These are phyloP conservation scores for Zelopaecilomyces penicillatus DNA, from an alignment of 2,329 filamentous ascomycete species.

Conservation along the genomic window DNA sequence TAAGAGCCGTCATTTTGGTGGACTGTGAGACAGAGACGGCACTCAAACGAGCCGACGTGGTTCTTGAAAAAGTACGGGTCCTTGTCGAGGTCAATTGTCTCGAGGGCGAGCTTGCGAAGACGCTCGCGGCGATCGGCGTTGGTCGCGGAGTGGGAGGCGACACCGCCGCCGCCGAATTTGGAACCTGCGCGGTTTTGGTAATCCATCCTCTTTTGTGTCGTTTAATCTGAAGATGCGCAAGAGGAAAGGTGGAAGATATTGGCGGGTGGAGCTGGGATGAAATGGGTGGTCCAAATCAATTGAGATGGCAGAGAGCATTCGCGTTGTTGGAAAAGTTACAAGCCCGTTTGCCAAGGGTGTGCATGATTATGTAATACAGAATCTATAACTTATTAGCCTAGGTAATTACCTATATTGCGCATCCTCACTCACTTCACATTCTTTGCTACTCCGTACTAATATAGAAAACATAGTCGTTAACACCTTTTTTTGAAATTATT, in stretches of 20 bases:
- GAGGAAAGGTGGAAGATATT: background rate
- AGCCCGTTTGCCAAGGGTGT: no score
- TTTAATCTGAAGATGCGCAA: background rate
- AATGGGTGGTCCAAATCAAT: background rate
- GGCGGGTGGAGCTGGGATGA: background rate
- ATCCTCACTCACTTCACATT: no score
- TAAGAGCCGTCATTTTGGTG: conserved; percentile 99
- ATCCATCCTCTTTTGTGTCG: conserved; percentile 42
- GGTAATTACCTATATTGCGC: no score
- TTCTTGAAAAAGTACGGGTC: conserved; percentile 99
- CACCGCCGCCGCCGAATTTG: conserved; percentile 95
- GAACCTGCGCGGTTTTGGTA: conserved; percentile 90
- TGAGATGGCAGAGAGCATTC: background rate
- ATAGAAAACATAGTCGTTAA: background rate
- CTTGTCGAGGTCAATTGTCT: conserved; percentile 98
- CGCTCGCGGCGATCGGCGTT: conserved; percentile 97
- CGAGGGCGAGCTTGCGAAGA: conserved; percentile 93
- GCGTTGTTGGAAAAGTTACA: background rate
- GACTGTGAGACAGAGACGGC: conserved; percentile 89
- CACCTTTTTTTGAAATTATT: background rate
- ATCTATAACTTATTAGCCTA: no score
- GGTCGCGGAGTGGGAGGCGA: conserved; percentile 85
- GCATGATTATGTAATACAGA: no score
- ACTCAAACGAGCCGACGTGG: conserved; percentile 96
- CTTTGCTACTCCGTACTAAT: background rate